Evolutionary conservation across 2,329 filamentous ascomycete species (phyloP).

Genomic region (Diplocarpon rosae): DNA sequence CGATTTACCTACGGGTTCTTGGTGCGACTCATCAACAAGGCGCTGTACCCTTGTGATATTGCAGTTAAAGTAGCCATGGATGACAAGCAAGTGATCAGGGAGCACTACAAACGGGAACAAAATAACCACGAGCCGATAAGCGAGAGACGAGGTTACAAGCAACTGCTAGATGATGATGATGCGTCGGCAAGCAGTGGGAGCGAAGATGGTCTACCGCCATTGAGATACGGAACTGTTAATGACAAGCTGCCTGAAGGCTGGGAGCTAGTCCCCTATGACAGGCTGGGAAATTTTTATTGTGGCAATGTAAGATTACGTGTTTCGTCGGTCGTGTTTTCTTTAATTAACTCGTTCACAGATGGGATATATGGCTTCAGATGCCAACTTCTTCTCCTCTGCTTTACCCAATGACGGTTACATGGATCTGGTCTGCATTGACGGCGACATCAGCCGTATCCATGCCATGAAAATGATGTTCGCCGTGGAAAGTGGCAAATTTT

Average conservation of each 20-base stretch:
- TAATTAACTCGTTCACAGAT: conserved; percentile 41
- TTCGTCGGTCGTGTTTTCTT: neutral
- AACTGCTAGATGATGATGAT: conserved; percentile 27
- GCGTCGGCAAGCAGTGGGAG: conserved; percentile 23
- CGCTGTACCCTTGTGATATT: conserved; percentile 79
- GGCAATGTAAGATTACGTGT: conserved; percentile 54
- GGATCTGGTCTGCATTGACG: conserved; percentile 73
- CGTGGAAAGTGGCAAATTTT: conserved; percentile 60
- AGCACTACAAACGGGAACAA: conserved; percentile 52
- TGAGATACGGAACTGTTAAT: conserved; percentile 70
- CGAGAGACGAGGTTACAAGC: conserved; percentile 22
- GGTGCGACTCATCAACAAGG: conserved; percentile 63
- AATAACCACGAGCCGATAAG: conserved; percentile 21
- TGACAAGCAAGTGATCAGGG: conserved; percentile 62
- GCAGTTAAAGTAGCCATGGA: conserved; percentile 73
- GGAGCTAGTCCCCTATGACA: conserved; percentile 62
- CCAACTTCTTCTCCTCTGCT: conserved; percentile 79
- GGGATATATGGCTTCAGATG: conserved; percentile 78
- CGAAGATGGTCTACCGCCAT: conserved; percentile 50
- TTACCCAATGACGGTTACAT: conserved; percentile 75
- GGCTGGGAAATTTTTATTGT: conserved; percentile 83
- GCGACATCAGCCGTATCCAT: conserved; percentile 56
- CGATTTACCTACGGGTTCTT: conserved; percentile 81
- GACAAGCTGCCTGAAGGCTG: conserved; percentile 70
- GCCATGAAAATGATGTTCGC: conserved; percentile 60